These are phyloP conservation scores for Stachybotrys chartarum DNA, from an alignment of 2,329 filamentous ascomycete species.

Conservation along the genomic window DNA sequence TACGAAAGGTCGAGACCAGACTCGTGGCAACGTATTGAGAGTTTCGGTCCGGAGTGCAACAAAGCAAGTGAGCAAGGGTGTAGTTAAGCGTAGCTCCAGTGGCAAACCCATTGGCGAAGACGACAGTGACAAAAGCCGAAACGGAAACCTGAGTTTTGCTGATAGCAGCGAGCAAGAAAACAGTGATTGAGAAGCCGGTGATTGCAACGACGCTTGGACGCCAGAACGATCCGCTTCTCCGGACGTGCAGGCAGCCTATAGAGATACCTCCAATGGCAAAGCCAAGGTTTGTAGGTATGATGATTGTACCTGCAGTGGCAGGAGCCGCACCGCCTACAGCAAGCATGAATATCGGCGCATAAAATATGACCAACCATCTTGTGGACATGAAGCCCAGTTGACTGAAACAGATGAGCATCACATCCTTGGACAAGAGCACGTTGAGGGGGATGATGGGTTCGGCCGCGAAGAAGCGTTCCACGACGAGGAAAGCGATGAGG, in stretches of 20 bases:
- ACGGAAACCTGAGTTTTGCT: constrained; percentile 45
- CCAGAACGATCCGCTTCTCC: constrained; percentile 67
- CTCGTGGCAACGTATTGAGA: constrained; percentile 72
- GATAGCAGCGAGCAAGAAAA: constrained; percentile 48
- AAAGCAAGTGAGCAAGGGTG: constrained; percentile 70
- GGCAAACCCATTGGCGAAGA: constrained; percentile 65
- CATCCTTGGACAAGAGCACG: constrained; percentile 62
- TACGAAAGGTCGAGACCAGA: constrained; percentile 70
- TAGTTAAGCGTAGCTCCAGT: constrained; percentile 74
- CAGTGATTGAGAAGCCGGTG: constrained; percentile 51
- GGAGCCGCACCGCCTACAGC: constrained; percentile 65
- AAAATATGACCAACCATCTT: constrained; percentile 76
- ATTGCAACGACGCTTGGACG: constrained; percentile 53
- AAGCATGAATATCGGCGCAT: constrained; percentile 71
- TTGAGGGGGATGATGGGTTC: constrained; percentile 71
- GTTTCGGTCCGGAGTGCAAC: constrained; percentile 54
- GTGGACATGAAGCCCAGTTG: constrained; percentile 75
- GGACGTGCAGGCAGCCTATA: constrained; percentile 70
- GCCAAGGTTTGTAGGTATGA: constrained; percentile 75
- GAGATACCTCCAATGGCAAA: constrained; percentile 69
- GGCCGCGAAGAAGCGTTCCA: constrained; percentile 55
- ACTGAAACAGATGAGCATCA: constrained; percentile 65
- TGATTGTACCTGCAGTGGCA: constrained; percentile 63
- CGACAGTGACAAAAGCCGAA: constrained; percentile 46
- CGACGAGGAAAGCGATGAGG: constrained; percentile 47